Percentiles rank a stretch among this genome's conserved stretches.
phyloP scores from a whole-genome alignment of 2,329 filamentous ascomycete genomes.

The Penicillium sp. region DNA sequence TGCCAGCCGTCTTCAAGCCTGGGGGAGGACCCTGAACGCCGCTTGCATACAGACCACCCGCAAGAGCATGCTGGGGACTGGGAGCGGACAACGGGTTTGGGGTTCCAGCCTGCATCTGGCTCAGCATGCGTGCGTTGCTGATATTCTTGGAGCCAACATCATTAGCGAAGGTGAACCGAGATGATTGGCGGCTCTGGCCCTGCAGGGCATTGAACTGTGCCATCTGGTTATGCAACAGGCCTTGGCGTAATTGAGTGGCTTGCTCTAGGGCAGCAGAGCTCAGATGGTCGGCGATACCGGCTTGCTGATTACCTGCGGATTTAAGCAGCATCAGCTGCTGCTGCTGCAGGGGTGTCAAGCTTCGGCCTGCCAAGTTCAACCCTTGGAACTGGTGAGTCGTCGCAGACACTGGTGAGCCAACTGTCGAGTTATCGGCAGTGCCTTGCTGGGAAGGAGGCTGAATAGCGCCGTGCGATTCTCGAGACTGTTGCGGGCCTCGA shows the following conservation, averaged over 20 bases:
- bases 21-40: constrained; percentile 92
- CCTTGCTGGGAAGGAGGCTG: constrained; percentile 77
- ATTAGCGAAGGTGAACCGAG: constrained; percentile 84
- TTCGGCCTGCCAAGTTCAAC: constrained; percentile 67
- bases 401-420: constrained; percentile 48
- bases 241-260: constrained; percentile 49
- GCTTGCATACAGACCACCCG: constrained; percentile 76
- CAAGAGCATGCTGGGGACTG: constrained; percentile 46
- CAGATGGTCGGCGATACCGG: constrained; percentile 56
- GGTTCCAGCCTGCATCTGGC: constrained; percentile 50
- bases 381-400: constrained; percentile 53
- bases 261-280: constrained; percentile 44
- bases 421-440: constrained; percentile 47
- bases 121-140: constrained; percentile 61
- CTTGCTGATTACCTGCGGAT: constrained; percentile 61
- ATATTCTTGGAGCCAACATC: constrained; percentile 61
- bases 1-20: constrained; percentile 91
- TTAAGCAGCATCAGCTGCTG: constrained; percentile 71
- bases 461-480: constrained; percentile 66
- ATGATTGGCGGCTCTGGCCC: constrained; percentile 79
- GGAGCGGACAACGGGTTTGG: constrained; percentile 44
- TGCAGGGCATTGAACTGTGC: constrained; percentile 60
- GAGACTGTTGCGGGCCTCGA: constrained; percentile 49
- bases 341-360: constrained; percentile 80
- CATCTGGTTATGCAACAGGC: constrained; percentile 51